Evolutionary conservation across 2,329 filamentous ascomycete species (phyloP), one percentile per base, ranked within the genome.

Genomic region (Paraphaeosphaeria sporulosa): DNA sequence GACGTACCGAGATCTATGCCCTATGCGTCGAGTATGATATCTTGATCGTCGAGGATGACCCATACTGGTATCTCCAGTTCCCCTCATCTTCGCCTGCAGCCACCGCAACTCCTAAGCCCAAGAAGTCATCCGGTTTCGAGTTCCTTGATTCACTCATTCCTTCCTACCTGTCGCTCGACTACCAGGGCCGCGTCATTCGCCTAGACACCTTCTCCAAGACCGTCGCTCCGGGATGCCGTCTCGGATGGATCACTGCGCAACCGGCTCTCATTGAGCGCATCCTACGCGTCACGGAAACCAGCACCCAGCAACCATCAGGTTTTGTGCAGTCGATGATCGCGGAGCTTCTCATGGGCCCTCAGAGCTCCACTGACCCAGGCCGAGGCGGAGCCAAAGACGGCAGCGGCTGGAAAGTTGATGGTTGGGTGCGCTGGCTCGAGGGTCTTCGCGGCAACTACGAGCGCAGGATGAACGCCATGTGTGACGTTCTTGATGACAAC

Each of bases 191-290:
- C 38, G 94, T 97, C 44, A 85, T 97, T 59, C 90, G 94, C 49
- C 85, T 97, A 3, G 94, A 97, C 76, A 97, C 94, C 0, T 97
- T 97, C 77, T 95, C 91, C 72, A 97, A 98, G 80, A 96, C 92
- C 0, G 86, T 97, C 19, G 93, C 93, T 0, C 94, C 94, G 0
- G 94, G 94, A 1, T 96, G 92, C 73, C 89, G 94, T 32, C 82
- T 97, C 1, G 94, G 94, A 43, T 97, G 93, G 92, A 89, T 97
- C 65, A 96, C 94, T 0, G 89, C 91, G 0, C 91, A 96, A 71
- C 93, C 93, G 1, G 87, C 82, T 0, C 81, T 97, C 50, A 84
- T 93, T 49, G 92, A 96, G 76, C 87, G 91, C 7, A 81, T 95
- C 30, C 74, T 84, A 17, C 89, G 90, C 57, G 90, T 96, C 69